Evolutionary conservation across 169 alveolate genomes (phyloP).

Genomic region (Plasmodium blacklocki): DNA sequence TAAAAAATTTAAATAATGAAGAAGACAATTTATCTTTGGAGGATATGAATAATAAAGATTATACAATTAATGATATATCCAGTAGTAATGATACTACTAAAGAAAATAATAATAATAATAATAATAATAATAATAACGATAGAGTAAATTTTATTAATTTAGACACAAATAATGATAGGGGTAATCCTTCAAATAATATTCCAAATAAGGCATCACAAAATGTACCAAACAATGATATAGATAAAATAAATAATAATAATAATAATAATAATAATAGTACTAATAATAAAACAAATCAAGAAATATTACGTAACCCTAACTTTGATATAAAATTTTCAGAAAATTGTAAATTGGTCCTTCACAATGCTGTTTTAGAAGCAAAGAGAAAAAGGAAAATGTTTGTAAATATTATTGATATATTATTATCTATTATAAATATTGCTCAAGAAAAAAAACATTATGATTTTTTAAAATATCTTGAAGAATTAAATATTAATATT

Average conservation of each 20-base stretch:
- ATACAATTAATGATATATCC: neutral
- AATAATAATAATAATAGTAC: neutral
- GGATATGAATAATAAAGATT: neutral
- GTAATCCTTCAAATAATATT: neutral
- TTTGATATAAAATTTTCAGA: constrained; percentile 57
- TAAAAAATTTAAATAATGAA: constrained; percentile 16
- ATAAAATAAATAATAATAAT: neutral
- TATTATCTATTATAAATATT: constrained; percentile 40
- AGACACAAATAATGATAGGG: neutral
- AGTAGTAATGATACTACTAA: neutral
- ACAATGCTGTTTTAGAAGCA: constrained; percentile 72
- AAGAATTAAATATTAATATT: constrained; percentile 54
- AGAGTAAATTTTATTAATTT: neutral
- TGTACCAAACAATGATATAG: neutral
- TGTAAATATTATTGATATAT: constrained; percentile 60
- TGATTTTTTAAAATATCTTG: constrained; percentile 38
- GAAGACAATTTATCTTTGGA: neutral
- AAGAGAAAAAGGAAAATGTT: constrained; percentile 48
- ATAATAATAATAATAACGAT: neutral
- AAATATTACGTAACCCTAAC: neutral
- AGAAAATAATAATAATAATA: neutral
- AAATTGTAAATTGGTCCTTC: constrained; percentile 50
- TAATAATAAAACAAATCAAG: neutral
- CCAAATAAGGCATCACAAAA: neutral
- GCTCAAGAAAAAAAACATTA: constrained; percentile 24